phyloP scores from a whole-genome alignment of 2,329 filamentous ascomycete genomes.

The Trichoderma arundinaceum region DNA sequence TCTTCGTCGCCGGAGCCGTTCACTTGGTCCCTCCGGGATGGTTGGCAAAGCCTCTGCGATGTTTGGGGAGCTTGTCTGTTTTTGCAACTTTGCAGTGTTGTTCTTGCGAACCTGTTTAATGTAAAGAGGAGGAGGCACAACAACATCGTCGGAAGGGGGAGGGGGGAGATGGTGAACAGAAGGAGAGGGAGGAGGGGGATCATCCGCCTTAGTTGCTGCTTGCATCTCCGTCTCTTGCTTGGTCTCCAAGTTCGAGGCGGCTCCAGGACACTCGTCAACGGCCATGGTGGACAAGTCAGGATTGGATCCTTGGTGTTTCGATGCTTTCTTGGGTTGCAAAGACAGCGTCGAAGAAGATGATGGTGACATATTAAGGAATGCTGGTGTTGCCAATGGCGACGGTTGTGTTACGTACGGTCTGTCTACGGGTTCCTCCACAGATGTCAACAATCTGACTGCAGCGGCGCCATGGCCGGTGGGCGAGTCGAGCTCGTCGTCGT shows the following conservation, averaged over 20 bases:
- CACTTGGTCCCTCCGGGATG: conserved; percentile 57
- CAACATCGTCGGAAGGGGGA: conserved; percentile 13
- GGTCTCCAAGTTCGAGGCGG: conserved; percentile 19
- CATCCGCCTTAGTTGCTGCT: conserved; percentile 27
- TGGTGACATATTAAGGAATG: conserved; percentile 26
- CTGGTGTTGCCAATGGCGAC: conserved; percentile 30
- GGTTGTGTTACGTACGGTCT: conserved; percentile 31
- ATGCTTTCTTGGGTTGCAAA: conserved; percentile 24
- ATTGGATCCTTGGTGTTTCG: conserved; percentile 13
- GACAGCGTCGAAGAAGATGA: conserved; percentile 17
- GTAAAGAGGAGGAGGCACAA: conserved; percentile 10
- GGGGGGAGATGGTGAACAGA: conserved; percentile 26
- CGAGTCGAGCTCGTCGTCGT: conserved; percentile 58
- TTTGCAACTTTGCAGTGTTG: conserved; percentile 58
- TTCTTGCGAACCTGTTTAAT: conserved; percentile 20
- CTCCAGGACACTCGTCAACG: conserved; percentile 30
- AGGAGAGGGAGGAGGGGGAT: conserved; percentile 23
- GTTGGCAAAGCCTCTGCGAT: conserved; percentile 52
- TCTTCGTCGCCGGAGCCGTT: conserved; percentile 45
- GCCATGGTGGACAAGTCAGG: conserved; percentile 19
- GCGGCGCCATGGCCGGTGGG: conserved; percentile 56
- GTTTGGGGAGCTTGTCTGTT: conserved; percentile 38
- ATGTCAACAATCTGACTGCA: conserved; percentile 66
- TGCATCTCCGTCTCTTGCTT: conserved; percentile 19
- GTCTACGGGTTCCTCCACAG: conserved; percentile 60